Evolutionary conservation across 805 yeast genomes (phyloP).

Genomic region (Candida caryicola): DNA sequence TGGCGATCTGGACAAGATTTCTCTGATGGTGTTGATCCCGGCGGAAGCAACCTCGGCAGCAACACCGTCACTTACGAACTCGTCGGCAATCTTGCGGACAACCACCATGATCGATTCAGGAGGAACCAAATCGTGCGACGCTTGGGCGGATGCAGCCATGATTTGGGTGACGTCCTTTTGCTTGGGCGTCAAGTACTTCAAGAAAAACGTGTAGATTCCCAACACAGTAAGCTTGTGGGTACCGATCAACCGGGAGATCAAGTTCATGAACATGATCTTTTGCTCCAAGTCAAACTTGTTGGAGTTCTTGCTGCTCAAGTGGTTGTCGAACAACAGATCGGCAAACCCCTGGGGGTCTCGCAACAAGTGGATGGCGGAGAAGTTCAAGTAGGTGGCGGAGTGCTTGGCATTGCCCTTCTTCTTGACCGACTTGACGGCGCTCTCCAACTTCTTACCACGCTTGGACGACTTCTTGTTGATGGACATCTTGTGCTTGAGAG

Average conservation of each 20-base stretch:
- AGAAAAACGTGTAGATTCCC: slow-evolving; percentile 84
- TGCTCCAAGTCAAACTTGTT: slow-evolving; percentile 82
- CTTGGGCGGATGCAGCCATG: slow-evolving; percentile 96
- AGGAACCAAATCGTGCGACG: slow-evolving; percentile 94
- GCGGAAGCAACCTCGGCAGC: slow-evolving; percentile 98
- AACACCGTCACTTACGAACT: slow-evolving; percentile 97
- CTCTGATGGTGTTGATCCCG: slow-evolving; percentile 93
- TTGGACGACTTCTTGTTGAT: slow-evolving; percentile 80
- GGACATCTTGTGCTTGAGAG: slow-evolving; percentile 75
- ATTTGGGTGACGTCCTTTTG: slow-evolving; percentile 92
- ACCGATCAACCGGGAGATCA: slow-evolving; percentile 87
- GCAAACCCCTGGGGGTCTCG: slow-evolving; percentile 99
- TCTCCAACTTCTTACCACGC: slow-evolving; percentile 75
- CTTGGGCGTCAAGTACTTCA: slow-evolving; percentile 90
- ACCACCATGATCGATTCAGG: slow-evolving; percentile 84
- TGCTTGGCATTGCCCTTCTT: slow-evolving; percentile 56
- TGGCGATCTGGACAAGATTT: slow-evolving; percentile 90
- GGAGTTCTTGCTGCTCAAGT: slow-evolving; percentile 65
- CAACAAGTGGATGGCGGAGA: slow-evolving; percentile 89
- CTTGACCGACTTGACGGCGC: slow-evolving; percentile 66
- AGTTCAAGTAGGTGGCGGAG: slow-evolving; percentile 72
- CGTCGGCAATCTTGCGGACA: slow-evolving; percentile 91
- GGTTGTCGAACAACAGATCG: slow-evolving; percentile 71
- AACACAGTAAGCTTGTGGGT: slow-evolving; percentile 88
- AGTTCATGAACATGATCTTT: slow-evolving; percentile 81